phyloP scores from a whole-genome alignment of 345 rosid species.

The Arabis hirsuta region DNA sequence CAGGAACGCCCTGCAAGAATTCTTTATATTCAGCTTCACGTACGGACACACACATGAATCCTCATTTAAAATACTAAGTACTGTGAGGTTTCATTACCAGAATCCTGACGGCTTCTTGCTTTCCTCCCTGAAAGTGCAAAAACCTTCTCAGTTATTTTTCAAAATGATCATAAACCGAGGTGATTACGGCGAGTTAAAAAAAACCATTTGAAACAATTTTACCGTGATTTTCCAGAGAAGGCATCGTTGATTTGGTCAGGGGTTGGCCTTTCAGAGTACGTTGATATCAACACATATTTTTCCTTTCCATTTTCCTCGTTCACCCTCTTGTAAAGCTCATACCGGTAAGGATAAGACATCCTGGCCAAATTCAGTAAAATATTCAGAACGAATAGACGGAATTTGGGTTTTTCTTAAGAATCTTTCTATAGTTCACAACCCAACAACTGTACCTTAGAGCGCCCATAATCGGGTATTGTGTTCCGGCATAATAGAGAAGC shows the following conservation, averaged over 20 bases:
- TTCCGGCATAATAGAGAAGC: slow-evolving; percentile 90
- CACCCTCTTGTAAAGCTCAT: slow-evolving; percentile 82
- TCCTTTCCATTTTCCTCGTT: slow-evolving; percentile 60
- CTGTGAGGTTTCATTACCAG: slow-evolving; percentile 52
- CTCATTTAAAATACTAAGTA: neutral
- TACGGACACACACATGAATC: neutral
- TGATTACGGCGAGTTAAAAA: neutral
- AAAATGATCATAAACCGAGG: neutral
- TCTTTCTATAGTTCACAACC: neutral
- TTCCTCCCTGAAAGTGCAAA: slow-evolving; percentile 49
- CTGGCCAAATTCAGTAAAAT: slow-evolving; percentile 40
- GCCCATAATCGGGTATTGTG: slow-evolving; percentile 97
- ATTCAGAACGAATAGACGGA: neutral
- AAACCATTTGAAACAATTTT: slow-evolving; percentile 15
- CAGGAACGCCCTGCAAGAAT: slow-evolving; percentile 62
- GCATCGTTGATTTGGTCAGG: slow-evolving; percentile 75
- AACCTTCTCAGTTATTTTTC: slow-evolving; percentile 1
- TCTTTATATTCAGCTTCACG: neutral
- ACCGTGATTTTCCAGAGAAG: slow-evolving; percentile 71
- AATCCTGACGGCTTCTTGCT: slow-evolving; percentile 65
- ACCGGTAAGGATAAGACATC: slow-evolving; percentile 69
- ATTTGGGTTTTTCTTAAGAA: neutral
- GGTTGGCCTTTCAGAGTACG: slow-evolving; percentile 63
- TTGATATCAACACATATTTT: slow-evolving; percentile 61
- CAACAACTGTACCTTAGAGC: slow-evolving; percentile 69